Evolutionary conservation across 2,329 filamentous ascomycete species (phyloP).

Genomic region (Purpureocillium takamizusanense): DNA sequence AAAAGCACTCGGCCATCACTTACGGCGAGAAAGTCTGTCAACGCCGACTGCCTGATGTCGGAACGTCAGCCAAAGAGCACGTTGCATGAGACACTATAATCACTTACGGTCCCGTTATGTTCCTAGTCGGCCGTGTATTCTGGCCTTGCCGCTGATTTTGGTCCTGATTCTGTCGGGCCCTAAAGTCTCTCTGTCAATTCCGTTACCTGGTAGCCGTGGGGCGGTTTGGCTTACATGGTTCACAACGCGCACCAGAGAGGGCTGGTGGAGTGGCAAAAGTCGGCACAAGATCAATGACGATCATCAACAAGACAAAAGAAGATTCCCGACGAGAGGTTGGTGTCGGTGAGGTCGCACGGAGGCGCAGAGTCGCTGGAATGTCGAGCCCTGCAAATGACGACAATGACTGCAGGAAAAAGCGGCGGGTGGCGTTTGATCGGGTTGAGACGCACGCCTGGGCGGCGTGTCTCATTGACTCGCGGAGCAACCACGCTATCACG

Average conservation of each 20-base stretch:
- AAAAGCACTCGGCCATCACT: conserved; percentile 7
- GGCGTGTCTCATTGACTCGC: conserved; percentile 7
- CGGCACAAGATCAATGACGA: too few species aligned
- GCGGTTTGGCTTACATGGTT: neutral
- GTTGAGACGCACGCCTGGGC: conserved; percentile 11
- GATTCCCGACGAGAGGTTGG: too few species aligned
- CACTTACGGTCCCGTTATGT: conserved; percentile 30
- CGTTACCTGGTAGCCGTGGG: neutral
- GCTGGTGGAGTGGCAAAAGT: too few species aligned
- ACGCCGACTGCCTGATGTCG: conserved; percentile 34
- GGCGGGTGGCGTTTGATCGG: neutral
- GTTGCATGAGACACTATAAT: too few species aligned
- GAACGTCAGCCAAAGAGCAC: conserved; percentile 5
- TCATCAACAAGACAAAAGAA: too few species aligned
- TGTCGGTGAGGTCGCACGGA: too few species aligned
- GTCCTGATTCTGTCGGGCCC: conserved; percentile 5
- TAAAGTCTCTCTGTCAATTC: neutral
- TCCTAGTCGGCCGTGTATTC: conserved; percentile 16
- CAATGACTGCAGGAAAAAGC: neutral
- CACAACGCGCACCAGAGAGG: too few species aligned
- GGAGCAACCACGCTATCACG: conserved; percentile 25
- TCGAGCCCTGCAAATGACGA: too few species aligned
- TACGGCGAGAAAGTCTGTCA: conserved; percentile 45
- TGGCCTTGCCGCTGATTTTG: conserved; percentile 8
- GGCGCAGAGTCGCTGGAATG: too few species aligned